Evolutionary conservation across 2,329 filamentous ascomycete species (phyloP).

Genomic region (Gaeumannomyces tritici): DNA sequence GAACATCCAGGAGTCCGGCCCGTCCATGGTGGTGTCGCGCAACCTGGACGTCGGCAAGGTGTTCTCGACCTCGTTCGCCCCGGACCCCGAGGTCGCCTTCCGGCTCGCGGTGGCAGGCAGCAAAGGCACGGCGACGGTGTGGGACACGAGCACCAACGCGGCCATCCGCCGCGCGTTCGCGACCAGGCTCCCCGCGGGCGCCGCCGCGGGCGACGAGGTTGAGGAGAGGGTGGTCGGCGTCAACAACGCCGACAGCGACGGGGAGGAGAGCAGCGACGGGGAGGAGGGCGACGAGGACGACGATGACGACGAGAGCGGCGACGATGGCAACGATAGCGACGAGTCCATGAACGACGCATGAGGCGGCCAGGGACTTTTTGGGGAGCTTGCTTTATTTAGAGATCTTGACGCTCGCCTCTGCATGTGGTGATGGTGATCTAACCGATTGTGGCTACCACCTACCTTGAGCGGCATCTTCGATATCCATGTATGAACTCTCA

Average conservation of each 20-base stretch:
- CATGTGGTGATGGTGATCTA: not conserved
- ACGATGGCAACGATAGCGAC: slow-evolving; percentile 26
- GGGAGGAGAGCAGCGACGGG: slow-evolving; percentile 33
- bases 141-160: slow-evolving; percentile 92
- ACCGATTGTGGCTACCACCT: no score
- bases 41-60: slow-evolving; percentile 93
- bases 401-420: no score
- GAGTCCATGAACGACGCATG: slow-evolving; percentile 52
- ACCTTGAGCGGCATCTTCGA: not conserved
- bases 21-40: slow-evolving; percentile 82
- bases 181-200: slow-evolving; percentile 48
- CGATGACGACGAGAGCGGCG: slow-evolving; percentile 15
- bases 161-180: slow-evolving; percentile 81
- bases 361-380: not conserved
- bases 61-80: slow-evolving; percentile 83
- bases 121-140: slow-evolving; percentile 85
- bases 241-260: slow-evolving; percentile 49
- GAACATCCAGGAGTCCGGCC: slow-evolving; percentile 75
- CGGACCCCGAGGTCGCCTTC: slow-evolving; percentile 85
- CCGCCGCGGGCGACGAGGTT: slow-evolving; percentile 47
- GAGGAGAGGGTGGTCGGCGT: slow-evolving; percentile 73
- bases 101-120: slow-evolving; percentile 87
- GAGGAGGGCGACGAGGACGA: slow-evolving; percentile 37
- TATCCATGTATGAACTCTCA: not conserved
- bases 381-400: not conserved